phyloP scores from a whole-genome alignment of 768 basidiomycete species.

The Albatrellus ellisii region DNA sequence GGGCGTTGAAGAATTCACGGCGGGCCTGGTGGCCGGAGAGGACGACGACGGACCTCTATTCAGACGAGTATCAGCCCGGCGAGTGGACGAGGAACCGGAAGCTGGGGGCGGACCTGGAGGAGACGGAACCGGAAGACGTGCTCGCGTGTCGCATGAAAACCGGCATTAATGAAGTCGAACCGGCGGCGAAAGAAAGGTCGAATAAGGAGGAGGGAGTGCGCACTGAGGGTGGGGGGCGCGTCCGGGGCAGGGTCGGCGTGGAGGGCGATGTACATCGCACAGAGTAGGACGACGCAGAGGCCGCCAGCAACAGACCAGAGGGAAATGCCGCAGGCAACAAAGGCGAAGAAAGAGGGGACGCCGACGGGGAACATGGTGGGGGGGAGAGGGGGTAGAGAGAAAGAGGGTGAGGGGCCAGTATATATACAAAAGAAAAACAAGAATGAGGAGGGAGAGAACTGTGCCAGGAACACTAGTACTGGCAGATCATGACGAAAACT shows the following conservation, averaged over 20 bases:
- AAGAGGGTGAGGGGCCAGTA: not conserved
- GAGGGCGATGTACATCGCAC: conserved; percentile 6
- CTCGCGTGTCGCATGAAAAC: conserved; percentile 54
- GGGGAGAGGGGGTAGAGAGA: not conserved
- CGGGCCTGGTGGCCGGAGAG: conserved; percentile 64
- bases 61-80: conserved; percentile 12
- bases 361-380: conserved; percentile 30
- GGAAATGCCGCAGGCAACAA: conserved; percentile 2
- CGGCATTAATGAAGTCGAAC: conserved; percentile 63
- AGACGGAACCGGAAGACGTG: conserved; percentile 59
- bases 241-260: conserved; percentile 20
- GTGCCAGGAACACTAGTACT: too few species aligned
- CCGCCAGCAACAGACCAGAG: not conserved
- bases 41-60: conserved; percentile 59
- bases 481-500: too few species aligned
- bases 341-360: conserved; percentile 23
- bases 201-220: conserved; percentile 42
- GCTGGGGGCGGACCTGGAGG: conserved; percentile 36
- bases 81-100: conserved; percentile 5
- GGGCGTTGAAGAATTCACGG: conserved; percentile 54
- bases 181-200: conserved; percentile 55
- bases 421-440: not conserved
- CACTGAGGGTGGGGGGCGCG: conserved; percentile 38
- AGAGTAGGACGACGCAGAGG: conserved; percentile 15
- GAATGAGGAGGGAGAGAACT: not conserved